Base-by-base conservation (phyloP, 352 stramenopile genomes). In the Thraustochytrium striatum region DNA sequence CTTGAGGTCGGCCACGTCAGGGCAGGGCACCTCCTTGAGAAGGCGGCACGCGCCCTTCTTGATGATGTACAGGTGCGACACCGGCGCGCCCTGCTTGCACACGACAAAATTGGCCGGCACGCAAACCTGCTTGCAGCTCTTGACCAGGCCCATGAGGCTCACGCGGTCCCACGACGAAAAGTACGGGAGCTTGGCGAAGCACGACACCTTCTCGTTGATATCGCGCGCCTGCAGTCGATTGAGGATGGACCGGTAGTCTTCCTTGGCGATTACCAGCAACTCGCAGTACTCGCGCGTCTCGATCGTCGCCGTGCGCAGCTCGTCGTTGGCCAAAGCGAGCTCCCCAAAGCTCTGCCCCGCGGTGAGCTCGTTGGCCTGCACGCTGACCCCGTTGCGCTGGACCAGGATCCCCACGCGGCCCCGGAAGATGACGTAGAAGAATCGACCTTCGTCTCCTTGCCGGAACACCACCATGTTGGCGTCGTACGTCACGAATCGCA, bases 271-370 rank as follows among this genome's bases (percentile, higher is more conserved):
- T 11, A 70, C 28, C 3, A 80, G 33, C 1, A 80, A 47, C 55
- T 80, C 55, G 28, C 19, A 65, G 61, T 28, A 13, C 16, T 80
- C 58, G 11, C 55, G 28, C 33, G 70, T 80, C 16, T 59, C 32
- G 38, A 80, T 80, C 21, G 3, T 80, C 5, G 70, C 70, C 16
- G 5, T 80, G 16, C 70, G 55, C 16, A 35, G 55, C 21, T 9
- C 7, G 30, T 80, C 70, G 25, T 80, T 57, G 0, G 58, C 58
- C 19, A 80, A 25, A 5, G 70, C 70, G 57, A 80, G 11, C 33
- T 80, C 70, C 2, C 70, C 70, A 69, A 80, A 80, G 0, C 70
- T 69, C 25, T 80, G 61, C 8, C 70, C 70, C n/a, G 38, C 58
- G 38, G 28, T 25, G 1, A 80, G 58, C 30, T 80, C 70, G 16